A percentile compares a stretch with the other conserved stretches of the same genome.
phyloP scores from a whole-genome alignment of 345 rosid genomes.

The Eucalyptus dawsonii region DNA sequence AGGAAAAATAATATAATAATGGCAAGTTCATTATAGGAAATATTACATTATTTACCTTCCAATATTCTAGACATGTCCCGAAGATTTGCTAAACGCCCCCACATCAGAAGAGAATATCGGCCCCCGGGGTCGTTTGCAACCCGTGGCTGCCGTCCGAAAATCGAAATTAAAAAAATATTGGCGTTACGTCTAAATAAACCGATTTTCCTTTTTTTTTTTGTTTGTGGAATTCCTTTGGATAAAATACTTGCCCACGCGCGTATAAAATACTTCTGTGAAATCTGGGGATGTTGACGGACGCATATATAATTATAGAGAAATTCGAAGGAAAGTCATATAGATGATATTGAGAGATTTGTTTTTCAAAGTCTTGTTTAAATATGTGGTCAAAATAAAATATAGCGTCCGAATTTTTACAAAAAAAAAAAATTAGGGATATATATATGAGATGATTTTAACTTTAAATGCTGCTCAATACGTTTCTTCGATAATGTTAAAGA shows the following conservation, averaged over 20 bases:
- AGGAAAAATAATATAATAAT: neutral
- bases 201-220: rapidly evolving
- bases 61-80: neutral
- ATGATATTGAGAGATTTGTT: neutral
- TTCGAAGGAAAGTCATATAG: neutral
- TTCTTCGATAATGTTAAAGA: neutral
- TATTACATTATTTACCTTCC: neutral
- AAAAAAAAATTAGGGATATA: too few relatives aligned
- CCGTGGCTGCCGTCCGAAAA: neutral
- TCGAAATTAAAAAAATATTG: neutral
- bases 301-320: neutral
- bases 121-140: neutral
- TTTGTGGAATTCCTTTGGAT: neutral
- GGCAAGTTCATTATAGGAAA: neutral
- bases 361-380: neutral
- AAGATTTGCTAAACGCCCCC: neutral
- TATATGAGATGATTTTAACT: neutral
- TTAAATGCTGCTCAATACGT: neutral
- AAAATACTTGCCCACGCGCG: neutral
- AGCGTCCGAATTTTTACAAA: neutral
- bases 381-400: neutral
- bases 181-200: neutral
- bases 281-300: neutral
- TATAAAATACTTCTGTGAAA: neutral
- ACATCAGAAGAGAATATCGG: neutral